Conservation (phyloP, 148 eudicot species). For the Rhododendron mucronatum region DNA sequence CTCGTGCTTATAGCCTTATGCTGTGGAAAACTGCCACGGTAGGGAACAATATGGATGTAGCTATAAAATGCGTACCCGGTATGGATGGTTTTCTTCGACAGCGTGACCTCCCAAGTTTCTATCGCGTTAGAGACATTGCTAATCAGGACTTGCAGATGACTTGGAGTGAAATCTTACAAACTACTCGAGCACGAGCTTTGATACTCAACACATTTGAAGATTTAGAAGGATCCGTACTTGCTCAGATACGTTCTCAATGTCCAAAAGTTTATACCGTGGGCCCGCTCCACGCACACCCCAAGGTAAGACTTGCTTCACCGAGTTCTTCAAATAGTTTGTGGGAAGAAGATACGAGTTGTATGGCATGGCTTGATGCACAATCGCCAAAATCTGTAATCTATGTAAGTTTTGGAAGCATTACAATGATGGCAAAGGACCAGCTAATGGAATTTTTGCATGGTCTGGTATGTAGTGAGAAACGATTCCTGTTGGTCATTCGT, state of each 20-base stretch:
- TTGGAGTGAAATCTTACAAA: neutral
- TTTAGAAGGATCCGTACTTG: neutral
- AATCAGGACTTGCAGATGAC: neutral
- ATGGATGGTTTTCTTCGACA: neutral
- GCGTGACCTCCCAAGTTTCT: slow-evolving; percentile 8
- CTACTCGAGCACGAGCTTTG: neutral
- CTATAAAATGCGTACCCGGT: neutral
- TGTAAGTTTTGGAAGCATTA: neutral
- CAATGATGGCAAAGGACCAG: neutral
- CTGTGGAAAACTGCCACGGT: neutral
- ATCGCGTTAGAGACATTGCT: neutral
- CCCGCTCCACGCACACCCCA: neutral
- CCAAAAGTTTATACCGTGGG: neutral
- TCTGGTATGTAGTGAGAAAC: neutral
- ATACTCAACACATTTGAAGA: slow-evolving; percentile 7
- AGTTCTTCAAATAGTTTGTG: neutral
- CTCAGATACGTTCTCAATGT: neutral
- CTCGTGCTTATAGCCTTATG: neutral
- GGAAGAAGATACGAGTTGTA: neutral
- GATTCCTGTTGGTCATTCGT: neutral
- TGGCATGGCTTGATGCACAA: neutral
- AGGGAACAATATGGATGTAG: neutral
- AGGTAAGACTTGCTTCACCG: neutral
- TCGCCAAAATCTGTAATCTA: neutral
- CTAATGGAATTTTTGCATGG: neutral